phyloP scores from a whole-genome alignment of 2,329 filamentous ascomycete species.

The Nigrograna mackinnonii region DNA sequence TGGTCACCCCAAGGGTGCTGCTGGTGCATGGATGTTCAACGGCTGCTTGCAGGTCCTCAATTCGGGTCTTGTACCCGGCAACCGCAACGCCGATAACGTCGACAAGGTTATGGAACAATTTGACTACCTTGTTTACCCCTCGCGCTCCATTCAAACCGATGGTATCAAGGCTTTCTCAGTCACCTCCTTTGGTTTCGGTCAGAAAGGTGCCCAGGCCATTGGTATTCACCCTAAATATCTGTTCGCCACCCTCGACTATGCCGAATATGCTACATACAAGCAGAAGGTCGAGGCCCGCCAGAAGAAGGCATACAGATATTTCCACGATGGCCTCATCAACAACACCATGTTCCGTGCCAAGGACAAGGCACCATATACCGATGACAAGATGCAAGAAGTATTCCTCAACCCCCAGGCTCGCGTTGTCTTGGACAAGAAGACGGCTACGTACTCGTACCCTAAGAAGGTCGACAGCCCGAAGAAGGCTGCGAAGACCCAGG shows the following conservation, averaged over 20 bases:
- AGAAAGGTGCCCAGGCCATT: constrained; percentile 97
- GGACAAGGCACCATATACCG: constrained; percentile 84
- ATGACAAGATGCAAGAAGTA: constrained; percentile 82
- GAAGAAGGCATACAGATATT: constrained; percentile 98
- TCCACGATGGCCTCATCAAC: constrained; percentile 98
- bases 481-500: constrained; percentile 59
- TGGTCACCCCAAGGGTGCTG: constrained; percentile 98
- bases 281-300: constrained; percentile 88
- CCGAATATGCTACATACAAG: constrained; percentile 80
- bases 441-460: constrained; percentile 75
- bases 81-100: constrained; percentile 97
- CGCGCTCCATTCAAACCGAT: constrained; percentile 92
- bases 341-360: constrained; percentile 98
- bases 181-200: constrained; percentile 98
- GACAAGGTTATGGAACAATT: constrained; percentile 97
- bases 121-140: constrained; percentile 97
- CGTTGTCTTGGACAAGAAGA: constrained; percentile 84
- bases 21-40: constrained; percentile 99
- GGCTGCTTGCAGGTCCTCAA: constrained; percentile 95
- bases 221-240: constrained; percentile 97
- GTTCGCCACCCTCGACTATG: constrained; percentile 88
- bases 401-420: constrained; percentile 94
- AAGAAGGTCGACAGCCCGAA: constrained; percentile 62
- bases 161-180: constrained; percentile 98
- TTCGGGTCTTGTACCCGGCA: constrained; percentile 90